Percentiles rank a stretch among this genome's conserved stretches.
Evolutionary conservation across 2,329 filamentous ascomycete genomes (phyloP).

Genomic region (Trichoderma atrobrunneum): DNA sequence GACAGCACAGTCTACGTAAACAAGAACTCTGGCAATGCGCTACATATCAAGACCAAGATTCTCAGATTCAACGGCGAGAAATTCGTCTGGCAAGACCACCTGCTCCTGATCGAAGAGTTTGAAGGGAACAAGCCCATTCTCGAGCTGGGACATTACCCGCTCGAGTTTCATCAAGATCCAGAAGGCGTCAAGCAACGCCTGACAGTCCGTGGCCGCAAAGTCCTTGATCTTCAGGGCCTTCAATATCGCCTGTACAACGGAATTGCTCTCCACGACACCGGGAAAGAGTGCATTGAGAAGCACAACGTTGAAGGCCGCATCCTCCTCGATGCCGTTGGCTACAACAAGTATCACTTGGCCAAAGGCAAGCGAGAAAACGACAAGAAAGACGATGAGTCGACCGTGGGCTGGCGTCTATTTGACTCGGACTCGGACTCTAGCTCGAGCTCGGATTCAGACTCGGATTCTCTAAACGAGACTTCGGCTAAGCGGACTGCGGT

Average conservation of each 20-base stretch:
- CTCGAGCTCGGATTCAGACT: not conserved
- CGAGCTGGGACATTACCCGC: slow-evolving; percentile 40
- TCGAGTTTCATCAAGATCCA: slow-evolving; percentile 33
- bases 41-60: slow-evolving; percentile 34
- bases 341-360: slow-evolving; percentile 40
- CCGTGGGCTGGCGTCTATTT: not conserved
- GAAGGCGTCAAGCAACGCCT: slow-evolving; percentile 31
- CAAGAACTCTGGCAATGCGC: slow-evolving; percentile 8
- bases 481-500: slow-evolving; percentile 18
- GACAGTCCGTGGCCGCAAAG: slow-evolving; percentile 36
- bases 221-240: slow-evolving; percentile 42
- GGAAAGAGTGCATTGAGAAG: slow-evolving; percentile 23
- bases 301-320: slow-evolving; percentile 42
- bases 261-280: slow-evolving; percentile 32
- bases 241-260: slow-evolving; percentile 42
- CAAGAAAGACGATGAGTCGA: slow-evolving; percentile 27
- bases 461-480: slow-evolving; percentile 13
- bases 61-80: slow-evolving; percentile 40
- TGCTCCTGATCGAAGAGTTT: slow-evolving; percentile 34
- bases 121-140: slow-evolving; percentile 40
- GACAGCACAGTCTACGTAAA: slow-evolving; percentile 32
- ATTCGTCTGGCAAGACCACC: slow-evolving; percentile 41
- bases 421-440: not conserved
- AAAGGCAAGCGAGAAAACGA: slow-evolving; percentile 35
- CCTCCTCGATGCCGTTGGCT: slow-evolving; percentile 41